A percentile compares a stretch with the other conserved stretches of the same genome.
These are phyloP conservation scores for Penicillium robsamsonii DNA, from an alignment of 495 filamentous ascomycete species.

Conservation along the genomic window DNA sequence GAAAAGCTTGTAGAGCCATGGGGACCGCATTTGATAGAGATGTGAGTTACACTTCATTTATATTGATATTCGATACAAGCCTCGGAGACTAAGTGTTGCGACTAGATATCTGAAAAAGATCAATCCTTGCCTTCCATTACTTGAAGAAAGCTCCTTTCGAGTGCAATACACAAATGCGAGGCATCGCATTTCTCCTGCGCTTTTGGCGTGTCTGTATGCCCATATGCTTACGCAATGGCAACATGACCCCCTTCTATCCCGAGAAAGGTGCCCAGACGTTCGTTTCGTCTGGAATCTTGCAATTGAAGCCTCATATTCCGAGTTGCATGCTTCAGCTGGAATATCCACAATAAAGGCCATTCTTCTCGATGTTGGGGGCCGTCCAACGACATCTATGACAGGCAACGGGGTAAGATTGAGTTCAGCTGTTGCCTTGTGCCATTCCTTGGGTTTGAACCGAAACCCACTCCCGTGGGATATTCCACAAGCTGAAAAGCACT, in stretches of 20 bases:
- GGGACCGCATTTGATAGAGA: constrained; percentile 5
- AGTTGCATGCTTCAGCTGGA: constrained; percentile 12
- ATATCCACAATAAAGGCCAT: constrained; percentile 16
- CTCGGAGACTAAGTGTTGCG: not conserved
- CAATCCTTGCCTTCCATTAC: constrained; percentile 12
- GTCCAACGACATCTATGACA: constrained; percentile 16
- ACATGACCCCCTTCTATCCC: constrained; percentile 9
- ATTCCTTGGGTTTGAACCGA: constrained; percentile 14
- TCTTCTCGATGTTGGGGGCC: constrained; percentile 13
- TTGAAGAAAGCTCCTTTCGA: constrained; percentile 10
- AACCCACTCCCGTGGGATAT: constrained; percentile 19
- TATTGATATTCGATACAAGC: constrained; percentile 4
- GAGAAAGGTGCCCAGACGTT: constrained; percentile 10
- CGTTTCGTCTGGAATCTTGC: constrained; percentile 18
- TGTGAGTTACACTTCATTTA: not conserved
- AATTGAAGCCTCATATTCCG: constrained; percentile 8
- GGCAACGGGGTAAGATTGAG: constrained; percentile 15
- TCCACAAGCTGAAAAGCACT: constrained; percentile 9
- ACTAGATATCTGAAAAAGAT: constrained; percentile 12
- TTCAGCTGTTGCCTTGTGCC: constrained; percentile 12
- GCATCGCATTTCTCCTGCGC: constrained; percentile 14
- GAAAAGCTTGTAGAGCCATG: constrained; percentile 20
- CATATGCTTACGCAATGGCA: constrained; percentile 12
- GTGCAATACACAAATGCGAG: constrained; percentile 13
- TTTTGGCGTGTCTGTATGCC: constrained; percentile 12